These are phyloP conservation scores for Colletotrichum tanaceti DNA, from an alignment of 2,329 filamentous ascomycete genomes.

Conservation along the genomic window DNA sequence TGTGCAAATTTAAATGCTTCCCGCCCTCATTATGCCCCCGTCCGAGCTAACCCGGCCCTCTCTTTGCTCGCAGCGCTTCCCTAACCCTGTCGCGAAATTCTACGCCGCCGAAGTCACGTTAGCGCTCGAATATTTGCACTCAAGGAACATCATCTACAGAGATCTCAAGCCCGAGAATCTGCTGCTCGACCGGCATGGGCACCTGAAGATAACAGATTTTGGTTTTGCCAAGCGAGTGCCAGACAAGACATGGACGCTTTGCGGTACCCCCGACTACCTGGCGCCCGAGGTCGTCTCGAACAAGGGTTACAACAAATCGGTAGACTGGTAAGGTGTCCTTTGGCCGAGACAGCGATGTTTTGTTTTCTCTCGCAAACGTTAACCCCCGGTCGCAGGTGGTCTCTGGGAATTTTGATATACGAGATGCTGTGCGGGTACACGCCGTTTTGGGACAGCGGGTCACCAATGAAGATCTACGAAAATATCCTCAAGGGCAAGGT, in stretches of 20 bases:
- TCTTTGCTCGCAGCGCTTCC: conserved; percentile 79
- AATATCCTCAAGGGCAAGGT: conserved; percentile 96
- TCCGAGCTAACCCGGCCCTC: conserved; percentile 41
- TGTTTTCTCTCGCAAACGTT: conserved; percentile 24
- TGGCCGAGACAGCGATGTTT: conserved; percentile 4
- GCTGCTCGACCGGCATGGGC: conserved; percentile 89
- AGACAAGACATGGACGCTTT: conserved; percentile 99
- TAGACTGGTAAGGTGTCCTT: conserved; percentile 82
- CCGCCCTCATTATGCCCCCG: neutral
- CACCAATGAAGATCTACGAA: conserved; percentile 99
- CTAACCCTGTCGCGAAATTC: conserved; percentile 98
- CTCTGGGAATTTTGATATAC: conserved; percentile 96
- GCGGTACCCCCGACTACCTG: conserved; percentile 96
- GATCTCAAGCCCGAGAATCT: conserved; percentile 97
- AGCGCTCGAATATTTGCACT: conserved; percentile 94
- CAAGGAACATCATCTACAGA: conserved; percentile 95
- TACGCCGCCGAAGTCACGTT: conserved; percentile 98
- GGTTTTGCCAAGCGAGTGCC: conserved; percentile 98
- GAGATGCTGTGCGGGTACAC: conserved; percentile 99
- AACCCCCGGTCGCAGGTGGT: conserved; percentile 77
- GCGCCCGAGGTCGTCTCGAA: conserved; percentile 98
- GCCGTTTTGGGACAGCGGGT: conserved; percentile 98
- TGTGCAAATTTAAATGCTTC: conserved; percentile 47
- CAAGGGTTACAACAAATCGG: conserved; percentile 99
- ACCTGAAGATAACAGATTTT: conserved; percentile 98